These are phyloP conservation scores for Lepidium sativum DNA, from an alignment of 345 rosid genomes.

Conservation along the genomic window DNA sequence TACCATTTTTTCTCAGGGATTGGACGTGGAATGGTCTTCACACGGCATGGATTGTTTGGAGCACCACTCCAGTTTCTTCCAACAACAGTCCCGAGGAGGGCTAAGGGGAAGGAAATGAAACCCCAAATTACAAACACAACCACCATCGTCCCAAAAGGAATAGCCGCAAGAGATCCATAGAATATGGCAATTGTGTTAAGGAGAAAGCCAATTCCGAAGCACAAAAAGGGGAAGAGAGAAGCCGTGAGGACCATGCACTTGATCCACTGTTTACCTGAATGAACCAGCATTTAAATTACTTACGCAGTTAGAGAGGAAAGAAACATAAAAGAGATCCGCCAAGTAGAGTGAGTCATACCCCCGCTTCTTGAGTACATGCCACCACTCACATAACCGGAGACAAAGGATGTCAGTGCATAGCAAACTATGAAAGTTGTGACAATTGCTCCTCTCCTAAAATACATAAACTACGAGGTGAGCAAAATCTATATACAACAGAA, in stretches of 20 bases:
- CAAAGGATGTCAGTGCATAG: slow-evolving; percentile 92
- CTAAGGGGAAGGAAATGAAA: slow-evolving; percentile 88
- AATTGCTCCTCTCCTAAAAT: slow-evolving; percentile 96
- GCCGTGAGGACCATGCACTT: slow-evolving; percentile 95
- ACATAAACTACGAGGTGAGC: not conserved
- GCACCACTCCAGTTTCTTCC: slow-evolving; percentile 97
- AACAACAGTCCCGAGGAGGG: slow-evolving; percentile 88
- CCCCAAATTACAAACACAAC: slow-evolving; percentile 93
- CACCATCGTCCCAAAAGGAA: slow-evolving; percentile 93
- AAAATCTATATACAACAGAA: not conserved
- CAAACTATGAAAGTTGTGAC: slow-evolving; percentile 95
- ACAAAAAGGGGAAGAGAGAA: slow-evolving; percentile 84
- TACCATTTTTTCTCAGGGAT: slow-evolving; percentile 97
- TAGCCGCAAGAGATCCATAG: slow-evolving; percentile 90
- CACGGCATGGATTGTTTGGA: slow-evolving; percentile 94
- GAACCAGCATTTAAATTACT: not conserved
- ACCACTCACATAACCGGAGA: slow-evolving; percentile 98
- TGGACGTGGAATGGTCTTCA: slow-evolving; percentile 92
- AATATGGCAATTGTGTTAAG: slow-evolving; percentile 86
- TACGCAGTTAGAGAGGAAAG: not conserved
- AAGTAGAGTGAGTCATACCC: slow-evolving; percentile 42
- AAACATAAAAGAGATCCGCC: not conserved
- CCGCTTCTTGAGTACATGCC: slow-evolving; percentile 99
- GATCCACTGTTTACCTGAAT: slow-evolving; percentile 85
- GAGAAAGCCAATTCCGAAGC: slow-evolving; percentile 83